Conservation (phyloP, 495 filamentous ascomycete genomes). For the Pseudoneurospora amorphoporcata region DNA sequence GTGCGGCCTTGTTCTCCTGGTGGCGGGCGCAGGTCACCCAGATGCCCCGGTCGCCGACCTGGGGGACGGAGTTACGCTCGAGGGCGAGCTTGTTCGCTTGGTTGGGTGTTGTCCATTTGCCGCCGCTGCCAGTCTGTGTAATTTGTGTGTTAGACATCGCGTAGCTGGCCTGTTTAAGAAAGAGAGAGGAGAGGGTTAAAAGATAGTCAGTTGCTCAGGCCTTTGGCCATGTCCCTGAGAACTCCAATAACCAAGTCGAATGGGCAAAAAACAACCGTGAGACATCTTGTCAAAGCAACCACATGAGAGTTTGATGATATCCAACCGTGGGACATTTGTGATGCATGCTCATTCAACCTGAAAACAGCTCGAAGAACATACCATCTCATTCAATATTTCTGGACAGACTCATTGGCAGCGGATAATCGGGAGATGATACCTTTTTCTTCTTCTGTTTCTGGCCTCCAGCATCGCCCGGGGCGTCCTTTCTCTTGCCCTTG, state of each 20-base stretch:
- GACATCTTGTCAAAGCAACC: neutral
- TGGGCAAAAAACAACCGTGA: neutral
- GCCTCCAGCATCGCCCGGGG: slow-evolving; percentile 7
- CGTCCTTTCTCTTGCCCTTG: slow-evolving; percentile 18
- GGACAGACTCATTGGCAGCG: neutral
- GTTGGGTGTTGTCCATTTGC: slow-evolving; percentile 47
- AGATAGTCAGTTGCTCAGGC: neutral
- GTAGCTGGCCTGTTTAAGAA: neutral
- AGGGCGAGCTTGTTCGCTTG: slow-evolving; percentile 33
- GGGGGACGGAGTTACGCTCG: slow-evolving; percentile 35
- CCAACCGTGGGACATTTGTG: neutral
- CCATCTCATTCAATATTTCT: neutral
- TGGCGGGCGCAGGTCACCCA: slow-evolving; percentile 82
- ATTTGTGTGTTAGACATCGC: neutral
- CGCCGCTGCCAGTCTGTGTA: slow-evolving; percentile 35
- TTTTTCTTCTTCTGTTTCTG: slow-evolving; percentile 23
- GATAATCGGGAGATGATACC: slow-evolving; percentile 5
- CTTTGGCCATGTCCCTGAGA: neutral
- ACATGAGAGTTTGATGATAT: neutral
- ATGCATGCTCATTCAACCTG: neutral
- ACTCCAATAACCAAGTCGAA: neutral
- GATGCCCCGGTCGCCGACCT: slow-evolving; percentile 73
- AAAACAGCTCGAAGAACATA: neutral
- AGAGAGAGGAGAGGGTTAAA: neutral
- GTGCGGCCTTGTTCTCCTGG: slow-evolving; percentile 66